Conservation (phyloP, 768 basidiomycete species). For the Tylopilus vinaceipallidus region DNA sequence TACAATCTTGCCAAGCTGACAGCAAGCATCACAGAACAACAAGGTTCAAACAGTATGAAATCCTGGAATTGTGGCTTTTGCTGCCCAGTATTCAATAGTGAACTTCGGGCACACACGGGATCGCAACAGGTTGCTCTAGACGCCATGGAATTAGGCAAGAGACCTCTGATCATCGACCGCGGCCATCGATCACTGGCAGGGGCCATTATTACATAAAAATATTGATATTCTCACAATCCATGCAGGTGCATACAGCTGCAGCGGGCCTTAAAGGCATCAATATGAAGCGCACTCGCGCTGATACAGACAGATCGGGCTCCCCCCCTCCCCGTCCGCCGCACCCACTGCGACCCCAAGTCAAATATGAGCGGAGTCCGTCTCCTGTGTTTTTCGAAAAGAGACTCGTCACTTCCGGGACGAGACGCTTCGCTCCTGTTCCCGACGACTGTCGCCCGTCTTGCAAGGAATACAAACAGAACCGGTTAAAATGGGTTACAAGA, state of each 20-base stretch:
- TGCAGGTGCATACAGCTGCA: too few relatives aligned
- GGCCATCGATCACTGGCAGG: too few relatives aligned
- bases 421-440: constrained; percentile 29
- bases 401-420: constrained; percentile 27
- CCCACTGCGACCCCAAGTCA: constrained; percentile 4
- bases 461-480: constrained; percentile 18
- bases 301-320: neutral
- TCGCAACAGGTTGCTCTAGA: constrained; percentile 27
- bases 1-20: too few relatives aligned
- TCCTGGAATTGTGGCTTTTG: too few relatives aligned
- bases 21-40: too few relatives aligned
- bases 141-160: neutral
- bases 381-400: constrained; percentile 13
- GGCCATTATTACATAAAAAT: too few relatives aligned
- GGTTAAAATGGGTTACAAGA: constrained; percentile 20
- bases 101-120: too few relatives aligned
- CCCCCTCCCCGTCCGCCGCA: neutral
- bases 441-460: constrained; percentile 21
- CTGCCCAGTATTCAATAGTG: too few relatives aligned
- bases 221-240: too few relatives aligned
- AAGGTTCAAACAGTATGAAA: too few relatives aligned
- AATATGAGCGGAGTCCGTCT: constrained; percentile 22
- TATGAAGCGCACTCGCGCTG: constrained; percentile 16
- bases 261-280: too few relatives aligned
- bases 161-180: too few relatives aligned